A percentile compares a stretch with the other conserved stretches of the same genome.
These are phyloP conservation scores for Chlamydomonas schloesseri DNA, from an alignment of 139 green algal species.

Conservation along the genomic window DNA sequence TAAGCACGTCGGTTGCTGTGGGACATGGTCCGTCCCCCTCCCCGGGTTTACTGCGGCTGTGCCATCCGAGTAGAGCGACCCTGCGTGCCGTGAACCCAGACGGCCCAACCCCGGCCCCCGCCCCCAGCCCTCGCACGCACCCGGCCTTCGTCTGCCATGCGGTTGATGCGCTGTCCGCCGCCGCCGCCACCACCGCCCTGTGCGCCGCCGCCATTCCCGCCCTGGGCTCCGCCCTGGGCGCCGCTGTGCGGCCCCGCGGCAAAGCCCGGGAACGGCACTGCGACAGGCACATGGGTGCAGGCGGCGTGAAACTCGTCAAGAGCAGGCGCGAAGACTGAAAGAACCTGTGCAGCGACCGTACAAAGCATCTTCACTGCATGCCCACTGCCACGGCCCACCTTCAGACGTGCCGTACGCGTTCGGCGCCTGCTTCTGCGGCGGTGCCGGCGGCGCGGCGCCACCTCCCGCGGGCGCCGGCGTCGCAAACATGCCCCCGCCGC, in stretches of 20 bases:
- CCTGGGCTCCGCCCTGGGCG: not conserved
- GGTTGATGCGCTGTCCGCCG: not conserved
- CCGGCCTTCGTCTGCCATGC: constrained; percentile 42
- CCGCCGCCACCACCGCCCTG: not conserved
- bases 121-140: too few relatives aligned
- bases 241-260: not conserved
- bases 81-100: too few relatives aligned
- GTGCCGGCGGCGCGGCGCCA: constrained; percentile 39
- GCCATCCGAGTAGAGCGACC: too few relatives aligned
- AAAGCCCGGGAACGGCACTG: constrained; percentile 35
- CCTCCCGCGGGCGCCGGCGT: constrained; percentile 49
- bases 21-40: too few relatives aligned
- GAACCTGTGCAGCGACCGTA: too few relatives aligned
- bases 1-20: too few relatives aligned
- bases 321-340: too few relatives aligned
- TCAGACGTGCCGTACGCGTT: not conserved
- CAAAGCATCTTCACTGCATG: too few relatives aligned
- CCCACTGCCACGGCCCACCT: constrained; percentile 1
- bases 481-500: constrained; percentile 42
- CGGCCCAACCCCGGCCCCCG: too few relatives aligned
- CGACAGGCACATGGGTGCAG: too few relatives aligned
- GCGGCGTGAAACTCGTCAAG: too few relatives aligned
- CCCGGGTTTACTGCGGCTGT: too few relatives aligned
- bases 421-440: constrained; percentile 39
- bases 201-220: not conserved